These are phyloP conservation scores for Circinella umbellata DNA, from an alignment of 371 early-diverging fungal genomes.

Conservation along the genomic window DNA sequence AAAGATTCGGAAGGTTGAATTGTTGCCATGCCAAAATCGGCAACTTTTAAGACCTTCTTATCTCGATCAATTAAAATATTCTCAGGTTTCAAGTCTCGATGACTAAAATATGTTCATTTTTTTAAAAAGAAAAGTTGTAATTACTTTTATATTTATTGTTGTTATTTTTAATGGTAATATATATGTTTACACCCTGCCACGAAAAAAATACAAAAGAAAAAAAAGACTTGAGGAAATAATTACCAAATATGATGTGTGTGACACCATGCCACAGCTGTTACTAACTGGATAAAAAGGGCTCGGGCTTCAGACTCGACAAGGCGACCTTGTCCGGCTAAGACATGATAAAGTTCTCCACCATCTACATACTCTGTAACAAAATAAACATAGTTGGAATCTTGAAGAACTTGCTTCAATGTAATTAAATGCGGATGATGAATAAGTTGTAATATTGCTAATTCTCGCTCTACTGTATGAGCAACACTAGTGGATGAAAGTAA, in stretches of 20 bases:
- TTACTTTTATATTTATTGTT: too few species aligned
- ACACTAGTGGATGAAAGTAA: constrained; percentile 42
- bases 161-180: too few species aligned
- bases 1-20: constrained; percentile 67
- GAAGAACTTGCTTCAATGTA: constrained; percentile 65
- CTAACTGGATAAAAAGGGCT: constrained; percentile 90
- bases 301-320: constrained; percentile 80
- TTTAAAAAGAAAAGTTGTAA: too few species aligned
- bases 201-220: too few species aligned
- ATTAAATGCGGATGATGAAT: constrained; percentile 71
- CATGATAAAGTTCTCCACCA: constrained; percentile 45
- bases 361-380: constrained; percentile 45
- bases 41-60: constrained; percentile 72
- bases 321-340: constrained; percentile 27
- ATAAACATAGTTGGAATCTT: constrained; percentile 49
- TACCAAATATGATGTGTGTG: constrained; percentile 68
- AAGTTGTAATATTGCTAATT: constrained; percentile 75
- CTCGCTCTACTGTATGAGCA: constrained; percentile 65
- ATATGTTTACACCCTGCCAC: too few species aligned
- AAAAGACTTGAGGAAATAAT: neutral
- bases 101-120: constrained; percentile 65
- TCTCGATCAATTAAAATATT: constrained; percentile 91
- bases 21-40: constrained; percentile 86
- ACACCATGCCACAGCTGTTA: constrained; percentile 91
- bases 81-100: constrained; percentile 96